A percentile compares a stretch with the other conserved stretches of the same genome.
phyloP scores from a whole-genome alignment of 2,329 filamentous ascomycete genomes.

The Passalora sequoiae region DNA sequence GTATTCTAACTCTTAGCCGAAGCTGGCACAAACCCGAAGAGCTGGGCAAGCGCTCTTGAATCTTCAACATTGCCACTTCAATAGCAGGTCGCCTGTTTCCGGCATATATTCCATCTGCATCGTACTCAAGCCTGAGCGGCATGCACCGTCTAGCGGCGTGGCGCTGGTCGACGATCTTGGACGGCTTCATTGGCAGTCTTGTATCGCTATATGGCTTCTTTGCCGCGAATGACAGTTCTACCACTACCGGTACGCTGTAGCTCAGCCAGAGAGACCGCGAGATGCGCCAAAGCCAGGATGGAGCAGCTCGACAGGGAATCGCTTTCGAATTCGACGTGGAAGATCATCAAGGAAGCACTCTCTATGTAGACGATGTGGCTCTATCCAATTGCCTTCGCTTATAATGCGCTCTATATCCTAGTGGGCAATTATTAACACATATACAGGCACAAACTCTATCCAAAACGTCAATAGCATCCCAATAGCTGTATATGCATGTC shows the following conservation, averaged over 20 bases:
- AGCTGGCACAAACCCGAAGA: constrained; percentile 16
- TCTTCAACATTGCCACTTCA: constrained; percentile 16
- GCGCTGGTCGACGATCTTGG: constrained; percentile 19
- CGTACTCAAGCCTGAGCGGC: constrained; percentile 18
- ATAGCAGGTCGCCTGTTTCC: constrained; percentile 17
- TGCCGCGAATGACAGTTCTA: constrained; percentile 14
- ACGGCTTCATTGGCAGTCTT: constrained; percentile 17
- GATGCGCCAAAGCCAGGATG: constrained; percentile 15
- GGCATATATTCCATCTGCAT: constrained; percentile 17
- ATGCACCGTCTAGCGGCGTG: constrained; percentile 13
- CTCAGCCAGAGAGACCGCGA: constrained; percentile 9
- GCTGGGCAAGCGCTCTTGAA: constrained; percentile 14
- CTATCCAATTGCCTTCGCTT: constrained; percentile 12
- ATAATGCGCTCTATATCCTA: constrained; percentile 7
- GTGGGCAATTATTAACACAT: constrained; percentile 10
- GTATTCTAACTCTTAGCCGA: constrained; percentile 5
- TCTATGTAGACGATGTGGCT: constrained; percentile 16
- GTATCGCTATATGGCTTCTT: constrained; percentile 17
- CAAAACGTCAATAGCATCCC: constrained; percentile 10
- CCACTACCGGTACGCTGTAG: constrained; percentile 16
- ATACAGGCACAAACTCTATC: constrained; percentile 6
- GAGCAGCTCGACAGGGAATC: constrained; percentile 13
- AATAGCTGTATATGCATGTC: constrained; percentile 7
- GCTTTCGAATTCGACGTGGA: constrained; percentile 12
- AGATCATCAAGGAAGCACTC: constrained; percentile 10